These are phyloP conservation scores for Coniochaeta sp. DNA, from an alignment of 2,329 filamentous ascomycete genomes.

Conservation along the genomic window DNA sequence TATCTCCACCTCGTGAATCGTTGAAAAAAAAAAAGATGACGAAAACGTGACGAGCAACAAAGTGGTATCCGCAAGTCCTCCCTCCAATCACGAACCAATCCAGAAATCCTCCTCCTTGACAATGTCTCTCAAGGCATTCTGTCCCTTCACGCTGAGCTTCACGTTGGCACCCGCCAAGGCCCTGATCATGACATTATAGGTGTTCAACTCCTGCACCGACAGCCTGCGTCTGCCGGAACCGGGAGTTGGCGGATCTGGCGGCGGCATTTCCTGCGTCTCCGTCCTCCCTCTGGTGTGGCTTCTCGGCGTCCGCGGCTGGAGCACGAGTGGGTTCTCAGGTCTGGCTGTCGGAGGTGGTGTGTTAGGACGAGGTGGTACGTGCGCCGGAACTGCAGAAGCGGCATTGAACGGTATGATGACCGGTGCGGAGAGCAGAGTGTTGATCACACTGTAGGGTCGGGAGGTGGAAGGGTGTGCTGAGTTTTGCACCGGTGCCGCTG, in stretches of 20 bases:
- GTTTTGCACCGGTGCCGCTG: not conserved
- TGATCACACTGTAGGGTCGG: not conserved
- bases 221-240: not conserved
- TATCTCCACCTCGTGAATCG: too few relatives aligned
- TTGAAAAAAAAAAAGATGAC: too few relatives aligned
- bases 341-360: not conserved
- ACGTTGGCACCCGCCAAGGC: not conserved
- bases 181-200: not conserved
- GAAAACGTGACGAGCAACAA: too few relatives aligned
- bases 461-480: not conserved
- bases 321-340: not conserved
- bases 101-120: not conserved
- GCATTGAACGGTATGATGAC: not conserved
- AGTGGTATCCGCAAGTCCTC: not conserved
- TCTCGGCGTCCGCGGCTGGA: not conserved
- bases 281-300: not conserved
- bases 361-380: not conserved
- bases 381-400: not conserved
- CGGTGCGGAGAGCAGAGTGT: not conserved
- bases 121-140: constrained; percentile 1
- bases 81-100: not conserved
- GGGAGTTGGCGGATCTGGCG: not conserved
- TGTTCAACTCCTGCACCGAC: not conserved
- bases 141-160: not conserved
- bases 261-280: not conserved